Percentiles rank a stretch among this genome's conserved stretches.
These are phyloP conservation scores for Teunomyces funiuensis DNA, from an alignment of 805 yeast genomes.

Conservation along the genomic window DNA sequence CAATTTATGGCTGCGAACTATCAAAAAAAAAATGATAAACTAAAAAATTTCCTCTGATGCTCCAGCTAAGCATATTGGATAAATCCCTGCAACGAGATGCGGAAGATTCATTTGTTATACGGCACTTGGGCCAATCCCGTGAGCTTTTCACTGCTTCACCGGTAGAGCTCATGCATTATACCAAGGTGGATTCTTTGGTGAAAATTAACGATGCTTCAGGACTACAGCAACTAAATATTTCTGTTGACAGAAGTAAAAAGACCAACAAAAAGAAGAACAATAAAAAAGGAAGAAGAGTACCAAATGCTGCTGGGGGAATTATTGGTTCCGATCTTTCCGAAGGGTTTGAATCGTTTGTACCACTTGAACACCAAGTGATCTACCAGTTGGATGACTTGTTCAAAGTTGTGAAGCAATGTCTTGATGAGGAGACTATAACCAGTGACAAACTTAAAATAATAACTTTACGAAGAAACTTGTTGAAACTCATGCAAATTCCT, in stretches of 20 bases:
- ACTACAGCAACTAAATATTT: slow-evolving; percentile 1
- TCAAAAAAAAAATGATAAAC: neutral
- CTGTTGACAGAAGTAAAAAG: neutral
- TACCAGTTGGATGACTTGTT: slow-evolving; percentile 18
- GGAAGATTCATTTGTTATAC: neutral
- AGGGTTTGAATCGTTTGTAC: slow-evolving; percentile 16
- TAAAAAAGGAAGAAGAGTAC: slow-evolving; percentile 5
- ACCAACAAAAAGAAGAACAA: slow-evolving; percentile 1
- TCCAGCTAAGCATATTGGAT: neutral
- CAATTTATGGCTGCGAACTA: neutral
- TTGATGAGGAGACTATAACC: slow-evolving; percentile 1
- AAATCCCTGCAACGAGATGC: neutral
- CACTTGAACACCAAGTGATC: slow-evolving; percentile 11
- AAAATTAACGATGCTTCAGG: slow-evolving; percentile 9
- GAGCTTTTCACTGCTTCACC: neutral
- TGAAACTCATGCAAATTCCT: slow-evolving; percentile 20
- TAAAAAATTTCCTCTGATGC: neutral
- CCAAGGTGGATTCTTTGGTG: neutral
- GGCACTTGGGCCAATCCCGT: neutral
- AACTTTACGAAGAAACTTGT: slow-evolving; percentile 19
- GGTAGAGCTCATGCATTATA: neutral
- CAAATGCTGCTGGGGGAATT: slow-evolving; percentile 8
- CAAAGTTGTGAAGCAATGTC: slow-evolving; percentile 10
- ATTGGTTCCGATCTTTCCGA: slow-evolving; percentile 19
- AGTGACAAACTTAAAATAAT: slow-evolving; percentile 12